These are phyloP conservation scores for Heimioporus punctisporus DNA, from an alignment of 1,284 basidiomycete species.

Conservation along the genomic window DNA sequence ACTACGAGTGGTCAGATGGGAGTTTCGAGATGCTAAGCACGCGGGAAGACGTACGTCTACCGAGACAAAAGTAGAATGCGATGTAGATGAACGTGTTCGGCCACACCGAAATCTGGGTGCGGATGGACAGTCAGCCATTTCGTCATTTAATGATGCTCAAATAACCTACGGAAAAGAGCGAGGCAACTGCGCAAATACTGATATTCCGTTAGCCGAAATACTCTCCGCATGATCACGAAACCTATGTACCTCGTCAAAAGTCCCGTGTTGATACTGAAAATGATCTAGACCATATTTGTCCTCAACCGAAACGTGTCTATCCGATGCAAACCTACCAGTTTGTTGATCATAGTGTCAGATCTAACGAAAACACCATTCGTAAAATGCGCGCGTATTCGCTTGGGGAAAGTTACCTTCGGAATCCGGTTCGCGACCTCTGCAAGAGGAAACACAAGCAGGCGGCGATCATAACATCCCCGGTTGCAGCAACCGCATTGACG, in stretches of 20 bases:
- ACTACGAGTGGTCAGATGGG: conserved; percentile 28
- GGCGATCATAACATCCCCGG: conserved; percentile 61
- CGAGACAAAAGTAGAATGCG: conserved; percentile 54
- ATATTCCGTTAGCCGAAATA: background rate
- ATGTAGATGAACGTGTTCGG: conserved; percentile 52
- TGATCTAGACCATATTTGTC: conserved; percentile 34
- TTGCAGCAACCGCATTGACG: conserved; percentile 62
- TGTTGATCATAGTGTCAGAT: conserved; percentile 52
- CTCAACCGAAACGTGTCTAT: background rate
- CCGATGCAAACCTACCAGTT: conserved; percentile 33
- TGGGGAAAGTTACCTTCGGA: conserved; percentile 42
- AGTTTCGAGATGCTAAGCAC: no score
- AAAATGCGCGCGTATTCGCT: fast-evolving
- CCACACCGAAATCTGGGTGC: conserved; percentile 41
- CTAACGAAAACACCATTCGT: conserved; percentile 22
- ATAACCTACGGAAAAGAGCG: conserved; percentile 42
- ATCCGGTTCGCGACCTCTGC: conserved; percentile 57
- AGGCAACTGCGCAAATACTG: conserved; percentile 43
- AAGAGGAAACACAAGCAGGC: conserved; percentile 50
- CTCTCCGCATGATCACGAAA: background rate
- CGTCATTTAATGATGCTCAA: background rate
- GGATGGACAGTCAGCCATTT: background rate
- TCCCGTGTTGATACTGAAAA: conserved; percentile 55
- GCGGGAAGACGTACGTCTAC: conserved; percentile 41
- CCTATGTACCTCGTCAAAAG: conserved; percentile 37